A percentile compares a stretch with the other conserved stretches of the same genome.
These are phyloP conservation scores for Endoconidiophora polonica DNA, from an alignment of 2,329 filamentous ascomycete species.

Conservation along the genomic window DNA sequence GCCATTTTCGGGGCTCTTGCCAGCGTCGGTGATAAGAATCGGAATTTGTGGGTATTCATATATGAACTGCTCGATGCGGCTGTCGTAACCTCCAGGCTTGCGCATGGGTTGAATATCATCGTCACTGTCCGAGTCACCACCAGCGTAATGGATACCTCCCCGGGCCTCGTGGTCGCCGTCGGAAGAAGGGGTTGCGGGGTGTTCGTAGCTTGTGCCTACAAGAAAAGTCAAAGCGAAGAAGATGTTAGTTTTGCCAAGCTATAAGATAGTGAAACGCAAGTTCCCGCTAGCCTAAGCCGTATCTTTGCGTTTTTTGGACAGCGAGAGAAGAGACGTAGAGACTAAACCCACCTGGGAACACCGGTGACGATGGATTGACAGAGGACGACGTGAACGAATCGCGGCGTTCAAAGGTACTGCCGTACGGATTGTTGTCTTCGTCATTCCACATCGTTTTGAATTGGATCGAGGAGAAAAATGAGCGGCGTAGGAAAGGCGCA, in stretches of 20 bases:
- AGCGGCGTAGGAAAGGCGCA: background rate
- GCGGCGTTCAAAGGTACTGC: slow-evolving; percentile 72
- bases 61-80: slow-evolving; percentile 90
- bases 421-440: slow-evolving; percentile 96
- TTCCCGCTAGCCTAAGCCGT: too few relatives aligned
- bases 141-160: slow-evolving; percentile 10
- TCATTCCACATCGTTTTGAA: slow-evolving; percentile 77
- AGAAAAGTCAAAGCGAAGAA: background rate
- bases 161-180: slow-evolving; percentile 4
- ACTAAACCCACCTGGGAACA: slow-evolving; percentile 35
- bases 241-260: background rate
- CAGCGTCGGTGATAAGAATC: slow-evolving; percentile 84
- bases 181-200: slow-evolving; percentile 9
- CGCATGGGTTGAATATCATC: slow-evolving; percentile 35
- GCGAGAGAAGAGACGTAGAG: background rate
- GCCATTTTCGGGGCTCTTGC: slow-evolving; percentile 84
- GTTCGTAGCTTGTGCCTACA: slow-evolving; percentile 1
- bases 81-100: slow-evolving; percentile 81
- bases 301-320: too few relatives aligned
- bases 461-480: background rate
- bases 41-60: slow-evolving; percentile 85
- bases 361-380: slow-evolving; percentile 47
- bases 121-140: slow-evolving; percentile 25
- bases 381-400: slow-evolving; percentile 53
- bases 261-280: too few relatives aligned